phyloP scores from a whole-genome alignment of 768 basidiomycete species.

The Cystofilobasidium macerans region DNA sequence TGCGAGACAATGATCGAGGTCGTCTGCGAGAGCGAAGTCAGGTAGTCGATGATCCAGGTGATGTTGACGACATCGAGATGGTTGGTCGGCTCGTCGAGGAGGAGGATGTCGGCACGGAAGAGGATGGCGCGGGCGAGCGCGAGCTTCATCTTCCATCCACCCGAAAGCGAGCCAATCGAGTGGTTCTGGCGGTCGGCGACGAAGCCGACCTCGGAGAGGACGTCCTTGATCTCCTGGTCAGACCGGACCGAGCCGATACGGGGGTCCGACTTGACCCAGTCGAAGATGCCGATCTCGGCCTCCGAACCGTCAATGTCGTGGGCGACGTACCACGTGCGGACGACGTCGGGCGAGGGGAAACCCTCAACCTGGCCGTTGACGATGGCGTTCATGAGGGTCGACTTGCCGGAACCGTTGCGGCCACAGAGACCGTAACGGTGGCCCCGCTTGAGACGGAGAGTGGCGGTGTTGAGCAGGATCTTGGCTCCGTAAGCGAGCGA shows the following conservation, averaged over 20 bases:
- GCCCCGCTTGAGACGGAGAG: constrained; percentile 92
- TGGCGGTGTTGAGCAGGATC: constrained; percentile 92
- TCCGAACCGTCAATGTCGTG: constrained; percentile 97
- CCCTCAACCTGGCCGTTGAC: constrained; percentile 72
- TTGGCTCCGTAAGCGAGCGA: constrained; percentile 98
- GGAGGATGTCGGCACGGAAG: constrained; percentile 93
- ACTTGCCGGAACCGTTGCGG: constrained; percentile 94
- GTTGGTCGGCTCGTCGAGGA: constrained; percentile 87
- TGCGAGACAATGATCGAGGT: constrained; percentile 98
- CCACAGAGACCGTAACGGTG: constrained; percentile 98
- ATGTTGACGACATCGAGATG: constrained; percentile 90
- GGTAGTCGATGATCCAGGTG: constrained; percentile 92
- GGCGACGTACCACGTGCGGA: constrained; percentile 98
- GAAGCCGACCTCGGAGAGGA: constrained; percentile 86
- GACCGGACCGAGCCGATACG: constrained; percentile 53
- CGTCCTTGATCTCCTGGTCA: constrained; percentile 62
- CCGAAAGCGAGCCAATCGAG: constrained; percentile 79
- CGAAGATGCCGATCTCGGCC: constrained; percentile 75
- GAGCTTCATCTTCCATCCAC: constrained; percentile 99
- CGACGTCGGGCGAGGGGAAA: constrained; percentile 92
- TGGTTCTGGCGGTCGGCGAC: constrained; percentile 70
- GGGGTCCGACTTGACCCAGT: constrained; percentile 76
- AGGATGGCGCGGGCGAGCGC: constrained; percentile 93
- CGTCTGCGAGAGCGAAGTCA: constrained; percentile 72
- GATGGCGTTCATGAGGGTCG: constrained; percentile 39